These are phyloP conservation scores for Pascua sp. DNA, from an alignment of 1,284 basidiomycete species.

Conservation along the genomic window DNA sequence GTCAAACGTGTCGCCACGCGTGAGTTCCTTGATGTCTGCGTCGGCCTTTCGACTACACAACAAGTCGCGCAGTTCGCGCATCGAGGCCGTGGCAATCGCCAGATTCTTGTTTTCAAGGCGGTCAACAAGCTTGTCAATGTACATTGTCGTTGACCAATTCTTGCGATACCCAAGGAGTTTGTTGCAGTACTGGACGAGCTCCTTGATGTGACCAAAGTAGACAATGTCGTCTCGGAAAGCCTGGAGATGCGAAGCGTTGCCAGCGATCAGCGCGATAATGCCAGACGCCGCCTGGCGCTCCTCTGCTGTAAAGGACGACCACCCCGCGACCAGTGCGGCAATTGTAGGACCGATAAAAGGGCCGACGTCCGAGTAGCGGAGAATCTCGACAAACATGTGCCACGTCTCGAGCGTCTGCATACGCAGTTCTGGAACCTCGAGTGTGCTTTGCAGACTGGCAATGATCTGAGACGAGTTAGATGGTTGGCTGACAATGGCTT, in stretches of 20 bases:
- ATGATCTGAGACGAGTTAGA: slow-evolving; percentile 65
- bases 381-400: slow-evolving; percentile 70
- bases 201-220: slow-evolving; percentile 67
- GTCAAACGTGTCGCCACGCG: slow-evolving; percentile 83
- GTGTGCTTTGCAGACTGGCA: slow-evolving; percentile 89
- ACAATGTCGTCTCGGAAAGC: slow-evolving; percentile 70
- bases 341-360: slow-evolving; percentile 83
- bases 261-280: slow-evolving; percentile 70
- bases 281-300: slow-evolving; percentile 59
- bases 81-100: slow-evolving; percentile 70
- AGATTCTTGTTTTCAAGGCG: slow-evolving; percentile 77
- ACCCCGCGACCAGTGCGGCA: slow-evolving; percentile 75
- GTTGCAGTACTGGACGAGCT: slow-evolving; percentile 57
- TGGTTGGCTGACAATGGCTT: slow-evolving; percentile 4
- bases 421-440: slow-evolving; percentile 65
- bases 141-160: slow-evolving; percentile 57
- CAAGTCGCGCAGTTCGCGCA: slow-evolving; percentile 71
- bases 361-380: slow-evolving; percentile 70
- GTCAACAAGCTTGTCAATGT: slow-evolving; percentile 67
- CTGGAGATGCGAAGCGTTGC: slow-evolving; percentile 56
- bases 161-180: slow-evolving; percentile 57
- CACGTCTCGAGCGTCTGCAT: slow-evolving; percentile 78
- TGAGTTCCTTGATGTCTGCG: slow-evolving; percentile 56
- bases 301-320: slow-evolving; percentile 61
- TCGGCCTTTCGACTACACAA: slow-evolving; percentile 58